Base-by-base conservation (phyloP, 768 basidiomycete genomes). In the Glaciozyma antarctica region DNA sequence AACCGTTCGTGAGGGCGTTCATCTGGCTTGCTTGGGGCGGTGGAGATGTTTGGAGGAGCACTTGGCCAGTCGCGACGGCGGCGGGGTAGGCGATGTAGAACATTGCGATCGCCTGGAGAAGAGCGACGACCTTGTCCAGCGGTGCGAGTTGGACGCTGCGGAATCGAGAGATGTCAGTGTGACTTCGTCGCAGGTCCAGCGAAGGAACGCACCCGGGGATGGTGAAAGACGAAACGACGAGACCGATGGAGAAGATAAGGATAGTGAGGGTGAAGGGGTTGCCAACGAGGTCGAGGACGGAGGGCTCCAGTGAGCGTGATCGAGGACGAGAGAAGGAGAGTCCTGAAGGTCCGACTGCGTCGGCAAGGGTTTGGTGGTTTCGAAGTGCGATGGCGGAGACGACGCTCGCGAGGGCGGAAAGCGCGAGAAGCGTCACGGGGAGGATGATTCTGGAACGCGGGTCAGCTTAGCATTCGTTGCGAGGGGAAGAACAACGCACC, bases 21-120 rank as follows among this genome's bases (percentile, higher is more conserved):
- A 93, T 91, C 64, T 86, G 83, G 0, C 83, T 84, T 6, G 73
- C 63, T 19, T 45, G 10, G 1, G 32, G 17, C 1, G 38, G 24
- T 3, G 93, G 93, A 0, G 90, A 84, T 0, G 95, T 98, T 77
- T 98, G 95, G 19, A 98, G 76, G 3, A 99, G 79, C 2, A 91
- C 86, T 10, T 86, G 84, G 3, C 90, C 94, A 17, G 94, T 86
- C 0, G 88, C 83, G 16, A 86, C 80, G 48, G 86, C 90, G 0
- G 92, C 87, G 2, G 86, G 84, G 75, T 92, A 94, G 0, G 95
- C 88, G 28, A 93, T 81, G 47, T 83, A 82, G 76, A 88, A 88
- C 6, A 91, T 94, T 21, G 88, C 78, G 16, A 86, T 74, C 0
- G 91, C 86, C 60, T 91, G 84, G 10, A 87, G 68, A 8, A 84